Conservation (phyloP, 495 filamentous ascomycete genomes). For the Alectoria sarmentosa region DNA sequence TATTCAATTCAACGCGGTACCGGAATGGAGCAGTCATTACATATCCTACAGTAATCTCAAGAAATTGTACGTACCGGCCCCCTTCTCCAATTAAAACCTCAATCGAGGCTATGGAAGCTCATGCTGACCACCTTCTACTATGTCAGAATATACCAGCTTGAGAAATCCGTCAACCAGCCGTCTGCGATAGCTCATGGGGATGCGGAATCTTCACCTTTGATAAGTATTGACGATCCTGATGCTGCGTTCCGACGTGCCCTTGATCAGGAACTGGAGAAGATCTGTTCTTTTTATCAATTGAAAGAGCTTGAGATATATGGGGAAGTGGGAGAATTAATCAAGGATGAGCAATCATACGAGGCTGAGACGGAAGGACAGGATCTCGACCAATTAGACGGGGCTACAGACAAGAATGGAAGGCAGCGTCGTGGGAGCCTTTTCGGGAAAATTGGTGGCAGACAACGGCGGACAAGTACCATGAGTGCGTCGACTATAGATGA, state of each 20-base stretch:
- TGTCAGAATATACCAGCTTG: slow-evolving; percentile 81
- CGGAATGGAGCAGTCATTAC: slow-evolving; percentile 97
- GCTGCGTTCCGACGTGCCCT: slow-evolving; percentile 69
- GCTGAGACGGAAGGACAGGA: slow-evolving; percentile 52
- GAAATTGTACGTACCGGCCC: slow-evolving; percentile 67
- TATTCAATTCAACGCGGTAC: slow-evolving; percentile 98
- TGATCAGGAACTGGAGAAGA: slow-evolving; percentile 87
- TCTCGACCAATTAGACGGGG: slow-evolving; percentile 46
- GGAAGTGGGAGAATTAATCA: slow-evolving; percentile 68
- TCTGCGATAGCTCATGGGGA: slow-evolving; percentile 44
- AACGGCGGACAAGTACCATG: slow-evolving; percentile 42
- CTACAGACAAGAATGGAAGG: slow-evolving; percentile 38
- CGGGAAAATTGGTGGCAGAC: slow-evolving; percentile 31
- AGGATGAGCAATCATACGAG: slow-evolving; percentile 67
- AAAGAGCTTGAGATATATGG: slow-evolving; percentile 82
- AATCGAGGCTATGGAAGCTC: neutral
- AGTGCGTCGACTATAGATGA: slow-evolving; percentile 41
- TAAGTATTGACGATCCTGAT: slow-evolving; percentile 64
- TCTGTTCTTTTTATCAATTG: slow-evolving; percentile 77
- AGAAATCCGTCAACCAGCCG: slow-evolving; percentile 61
- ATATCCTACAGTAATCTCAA: slow-evolving; percentile 98
- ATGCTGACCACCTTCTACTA: slow-evolving; percentile 27
- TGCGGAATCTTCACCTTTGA: slow-evolving; percentile 76
- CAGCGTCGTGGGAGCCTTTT: slow-evolving; percentile 42
- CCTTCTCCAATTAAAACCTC: neutral